Conservation (phyloP, 306 rosid genomes). For the Cucurbita argyrosperma region DNA sequence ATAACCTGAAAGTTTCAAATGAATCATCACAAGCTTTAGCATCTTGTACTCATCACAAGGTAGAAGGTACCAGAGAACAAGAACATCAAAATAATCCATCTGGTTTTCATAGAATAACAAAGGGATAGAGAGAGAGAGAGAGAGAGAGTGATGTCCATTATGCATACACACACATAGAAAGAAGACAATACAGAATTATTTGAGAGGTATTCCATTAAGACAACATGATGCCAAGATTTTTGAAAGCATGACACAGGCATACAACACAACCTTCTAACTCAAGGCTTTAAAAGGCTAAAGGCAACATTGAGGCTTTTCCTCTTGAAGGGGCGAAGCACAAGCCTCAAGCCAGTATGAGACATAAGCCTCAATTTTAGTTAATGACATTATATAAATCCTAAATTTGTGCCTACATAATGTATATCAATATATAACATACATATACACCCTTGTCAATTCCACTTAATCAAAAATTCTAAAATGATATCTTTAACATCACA, state of each 20-base stretch:
- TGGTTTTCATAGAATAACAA: neutral
- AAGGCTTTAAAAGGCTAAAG: no score
- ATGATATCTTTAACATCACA: no score
- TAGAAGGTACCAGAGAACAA: neutral
- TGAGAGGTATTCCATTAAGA: neutral
- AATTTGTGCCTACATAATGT: no score
- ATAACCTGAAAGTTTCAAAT: conserved; percentile 37
- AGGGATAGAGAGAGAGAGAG: neutral
- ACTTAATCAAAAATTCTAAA: no score
- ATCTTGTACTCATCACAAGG: neutral
- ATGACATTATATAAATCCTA: no score
- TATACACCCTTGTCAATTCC: no score
- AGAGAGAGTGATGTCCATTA: neutral
- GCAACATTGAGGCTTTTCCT: no score
- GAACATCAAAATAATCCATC: neutral
- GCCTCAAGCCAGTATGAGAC: no score
- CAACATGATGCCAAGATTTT: neutral
- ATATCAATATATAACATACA: no score
- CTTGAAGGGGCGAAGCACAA: no score
- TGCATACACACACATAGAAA: neutral
- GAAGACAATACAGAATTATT: neutral
- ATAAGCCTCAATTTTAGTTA: no score
- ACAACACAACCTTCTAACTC: neutral
- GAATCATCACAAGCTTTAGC: neutral
- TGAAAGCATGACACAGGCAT: neutral